Evolutionary conservation across 345 rosid species (phyloP).

Genomic region (Aquilaria sinensis): DNA sequence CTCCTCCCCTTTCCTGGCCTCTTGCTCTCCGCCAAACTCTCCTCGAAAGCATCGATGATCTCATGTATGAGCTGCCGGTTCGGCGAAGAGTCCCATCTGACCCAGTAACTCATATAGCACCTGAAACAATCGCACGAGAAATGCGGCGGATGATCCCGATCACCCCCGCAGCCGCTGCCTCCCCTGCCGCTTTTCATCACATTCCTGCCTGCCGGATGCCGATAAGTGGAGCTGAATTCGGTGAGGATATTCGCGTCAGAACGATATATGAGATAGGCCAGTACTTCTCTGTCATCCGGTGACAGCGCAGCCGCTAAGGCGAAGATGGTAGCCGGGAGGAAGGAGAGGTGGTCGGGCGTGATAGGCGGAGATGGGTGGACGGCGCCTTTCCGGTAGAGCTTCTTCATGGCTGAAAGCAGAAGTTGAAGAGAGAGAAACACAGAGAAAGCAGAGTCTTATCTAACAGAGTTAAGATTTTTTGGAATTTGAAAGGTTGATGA

Average conservation of each 20-base stretch:
- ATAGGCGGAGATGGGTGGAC: constrained; percentile 55
- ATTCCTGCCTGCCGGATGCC: constrained; percentile 8
- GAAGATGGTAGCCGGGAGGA: constrained; percentile 63
- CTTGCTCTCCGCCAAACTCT: constrained; percentile 24
- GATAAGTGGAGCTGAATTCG: constrained; percentile 5
- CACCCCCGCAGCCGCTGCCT: neutral
- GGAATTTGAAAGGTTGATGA: too few relatives aligned
- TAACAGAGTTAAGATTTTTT: too few relatives aligned
- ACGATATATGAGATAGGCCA: constrained; percentile 48
- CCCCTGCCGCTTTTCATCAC: constrained; percentile 3
- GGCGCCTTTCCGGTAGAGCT: constrained; percentile 53
- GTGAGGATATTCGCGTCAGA: constrained; percentile 30
- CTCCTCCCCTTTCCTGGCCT: constrained; percentile 28
- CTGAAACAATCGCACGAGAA: constrained; percentile 61
- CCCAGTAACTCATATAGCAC: constrained; percentile 78
- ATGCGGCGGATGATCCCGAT: constrained; percentile 34
- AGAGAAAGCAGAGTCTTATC: neutral
- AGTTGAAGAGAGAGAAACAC: constrained; percentile 1
- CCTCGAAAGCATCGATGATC: constrained; percentile 69
- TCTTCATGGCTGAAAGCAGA: constrained; percentile 43
- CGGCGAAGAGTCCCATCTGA: constrained; percentile 71
- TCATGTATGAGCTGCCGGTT: constrained; percentile 71
- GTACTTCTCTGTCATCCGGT: constrained; percentile 44
- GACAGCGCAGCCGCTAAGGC: constrained; percentile 57
- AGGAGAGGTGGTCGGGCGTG: constrained; percentile 36